Conservation (phyloP, 179 eudicot genomes). For the Beta lomatogona region DNA sequence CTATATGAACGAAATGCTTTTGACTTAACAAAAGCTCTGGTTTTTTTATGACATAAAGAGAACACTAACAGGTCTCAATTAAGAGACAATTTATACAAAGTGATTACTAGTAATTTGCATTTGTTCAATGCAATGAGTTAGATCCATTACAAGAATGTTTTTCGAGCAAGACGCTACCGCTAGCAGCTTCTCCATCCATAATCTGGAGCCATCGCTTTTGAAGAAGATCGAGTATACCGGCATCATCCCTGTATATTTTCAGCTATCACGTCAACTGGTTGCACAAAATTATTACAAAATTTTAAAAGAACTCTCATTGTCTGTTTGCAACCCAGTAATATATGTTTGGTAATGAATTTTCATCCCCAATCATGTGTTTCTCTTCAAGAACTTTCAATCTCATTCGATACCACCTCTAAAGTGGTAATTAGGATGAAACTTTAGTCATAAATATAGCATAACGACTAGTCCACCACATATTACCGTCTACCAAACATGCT, state of each 20-base stretch:
- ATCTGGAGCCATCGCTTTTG: conserved; percentile 52
- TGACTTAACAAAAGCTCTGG: neutral
- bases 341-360: too few species aligned
- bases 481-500: too few species aligned
- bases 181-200: conserved; percentile 29
- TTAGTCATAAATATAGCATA: too few species aligned
- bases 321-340: too few species aligned
- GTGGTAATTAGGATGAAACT: too few species aligned
- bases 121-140: conserved; percentile 38
- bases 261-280: neutral
- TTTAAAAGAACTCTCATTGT: neutral
- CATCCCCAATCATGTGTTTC: too few species aligned
- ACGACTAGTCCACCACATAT: too few species aligned
- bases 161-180: conserved; percentile 22
- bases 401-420: too few species aligned
- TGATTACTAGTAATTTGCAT: neutral
- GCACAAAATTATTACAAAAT: neutral
- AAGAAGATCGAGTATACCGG: conserved; percentile 44
- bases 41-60: conserved; percentile 23
- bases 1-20: conserved; percentile 1
- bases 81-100: conserved; percentile 30
- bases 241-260: conserved; percentile 38
- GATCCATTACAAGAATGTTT: conserved; percentile 44
- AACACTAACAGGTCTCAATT: conserved; percentile 23
- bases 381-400: too few species aligned